Percentiles rank a stretch among this genome's conserved stretches.
Conservation (phyloP, 2,329 filamentous ascomycete genomes). For the Chrysosphaeria jannelii region DNA sequence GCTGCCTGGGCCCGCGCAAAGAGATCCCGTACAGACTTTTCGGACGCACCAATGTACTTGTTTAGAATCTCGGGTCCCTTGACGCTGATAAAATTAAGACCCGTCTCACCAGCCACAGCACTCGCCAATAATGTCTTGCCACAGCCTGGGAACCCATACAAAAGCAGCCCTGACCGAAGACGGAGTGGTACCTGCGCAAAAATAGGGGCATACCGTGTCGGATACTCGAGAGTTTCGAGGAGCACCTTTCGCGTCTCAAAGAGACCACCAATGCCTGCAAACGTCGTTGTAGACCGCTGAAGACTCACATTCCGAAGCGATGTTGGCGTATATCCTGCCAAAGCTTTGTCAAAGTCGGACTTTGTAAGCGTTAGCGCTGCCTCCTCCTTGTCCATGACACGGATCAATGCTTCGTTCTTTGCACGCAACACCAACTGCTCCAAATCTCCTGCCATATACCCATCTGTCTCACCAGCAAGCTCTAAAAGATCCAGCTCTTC, state of each 20-base stretch:
- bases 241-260: constrained; percentile 67
- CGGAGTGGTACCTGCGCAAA: constrained; percentile 87
- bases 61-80: constrained; percentile 96
- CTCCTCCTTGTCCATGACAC: constrained; percentile 29
- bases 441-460: constrained; percentile 92
- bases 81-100: constrained; percentile 92
- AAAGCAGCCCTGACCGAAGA: constrained; percentile 68
- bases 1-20: constrained; percentile 83
- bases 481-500: constrained; percentile 68
- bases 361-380: constrained; percentile 31
- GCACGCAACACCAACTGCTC: constrained; percentile 62
- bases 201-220: constrained; percentile 90
- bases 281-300: constrained; percentile 77
- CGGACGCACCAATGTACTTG: constrained; percentile 94
- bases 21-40: constrained; percentile 83
- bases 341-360: constrained; percentile 53
- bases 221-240: constrained; percentile 84
- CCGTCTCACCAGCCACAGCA: constrained; percentile 91
- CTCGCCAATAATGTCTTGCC: constrained; percentile 90
- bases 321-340: constrained; percentile 81
- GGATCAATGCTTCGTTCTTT: constrained; percentile 74
- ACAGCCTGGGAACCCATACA: constrained; percentile 88
- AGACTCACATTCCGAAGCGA: constrained; percentile 83
- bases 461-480: constrained; percentile 76
- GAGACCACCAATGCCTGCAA: constrained; percentile 72